Percentiles rank a stretch among this genome's conserved stretches.
These are phyloP conservation scores for Dovyalis caffra DNA, from an alignment of 345 rosid genomes.

Conservation along the genomic window DNA sequence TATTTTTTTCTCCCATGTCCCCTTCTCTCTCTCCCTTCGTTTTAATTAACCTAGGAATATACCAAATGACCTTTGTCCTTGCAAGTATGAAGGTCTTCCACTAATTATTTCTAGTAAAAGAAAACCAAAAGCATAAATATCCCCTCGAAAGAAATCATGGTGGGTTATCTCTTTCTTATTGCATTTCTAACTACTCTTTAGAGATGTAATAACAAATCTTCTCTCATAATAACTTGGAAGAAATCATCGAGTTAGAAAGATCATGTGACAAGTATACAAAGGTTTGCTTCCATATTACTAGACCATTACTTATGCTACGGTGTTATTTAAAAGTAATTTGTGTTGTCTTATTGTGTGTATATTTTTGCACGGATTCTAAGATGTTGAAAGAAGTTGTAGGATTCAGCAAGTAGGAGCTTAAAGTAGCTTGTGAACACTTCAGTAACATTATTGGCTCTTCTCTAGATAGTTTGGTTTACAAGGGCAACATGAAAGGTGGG, in stretches of 20 bases:
- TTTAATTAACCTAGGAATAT: too few relatives aligned
- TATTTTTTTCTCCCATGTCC: too few relatives aligned
- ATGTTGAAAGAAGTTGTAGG: constrained; percentile 74
- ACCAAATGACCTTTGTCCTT: too few relatives aligned
- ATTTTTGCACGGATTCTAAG: constrained; percentile 64
- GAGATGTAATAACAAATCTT: constrained; percentile 73
- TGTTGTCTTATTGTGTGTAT: background rate
- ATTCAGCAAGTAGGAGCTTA: constrained; percentile 89
- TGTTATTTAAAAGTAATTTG: background rate
- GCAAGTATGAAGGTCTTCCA: too few relatives aligned
- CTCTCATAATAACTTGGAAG: constrained; percentile 93
- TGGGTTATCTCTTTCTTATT: constrained; percentile 58
- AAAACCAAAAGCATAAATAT: too few relatives aligned
- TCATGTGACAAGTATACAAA: constrained; percentile 53
- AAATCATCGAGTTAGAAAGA: constrained; percentile 85
- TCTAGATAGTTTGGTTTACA: constrained; percentile 86
- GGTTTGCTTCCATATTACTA: constrained; percentile 48
- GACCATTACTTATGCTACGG: background rate
- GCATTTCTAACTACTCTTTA: constrained; percentile 61
- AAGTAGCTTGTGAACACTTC: constrained; percentile 98
- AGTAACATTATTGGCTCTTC: constrained; percentile 97
- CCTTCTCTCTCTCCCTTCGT: too few relatives aligned
- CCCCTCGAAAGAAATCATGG: constrained; percentile 80
- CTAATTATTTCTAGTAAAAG: too few relatives aligned
- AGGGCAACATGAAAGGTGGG: constrained; percentile 86